These are phyloP conservation scores for Talaromyces sp. DNA, from an alignment of 2,329 filamentous ascomycete species.

Conservation along the genomic window DNA sequence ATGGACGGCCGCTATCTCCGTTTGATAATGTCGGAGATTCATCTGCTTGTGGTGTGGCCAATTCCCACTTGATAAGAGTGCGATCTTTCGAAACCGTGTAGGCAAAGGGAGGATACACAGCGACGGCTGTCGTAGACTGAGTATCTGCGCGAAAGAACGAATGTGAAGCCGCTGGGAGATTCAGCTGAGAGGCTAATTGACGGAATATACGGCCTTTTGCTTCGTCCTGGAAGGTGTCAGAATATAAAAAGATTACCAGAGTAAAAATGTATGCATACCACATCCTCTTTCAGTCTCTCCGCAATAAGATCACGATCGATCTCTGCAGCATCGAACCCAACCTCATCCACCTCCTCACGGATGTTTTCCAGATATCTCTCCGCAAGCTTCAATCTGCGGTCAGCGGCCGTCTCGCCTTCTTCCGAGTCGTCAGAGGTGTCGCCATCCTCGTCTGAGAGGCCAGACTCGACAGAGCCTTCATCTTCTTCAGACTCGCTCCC, in stretches of 20 bases:
- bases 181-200: constrained; percentile 67
- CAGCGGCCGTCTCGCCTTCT: constrained; percentile 76
- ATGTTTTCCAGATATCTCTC: constrained; percentile 92
- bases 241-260: neutral
- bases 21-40: constrained; percentile 47
- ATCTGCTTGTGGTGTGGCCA: constrained; percentile 47
- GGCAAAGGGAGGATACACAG: constrained; percentile 69
- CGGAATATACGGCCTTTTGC: constrained; percentile 85
- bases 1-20: constrained; percentile 57
- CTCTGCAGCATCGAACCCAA: constrained; percentile 88
- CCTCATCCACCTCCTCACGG: constrained; percentile 72
- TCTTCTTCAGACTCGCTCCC: constrained; percentile 66
- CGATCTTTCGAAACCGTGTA: constrained; percentile 88
- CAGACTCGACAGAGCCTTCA: constrained; percentile 46
- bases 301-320: constrained; percentile 91
- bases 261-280: constrained; percentile 48
- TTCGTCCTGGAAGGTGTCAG: constrained; percentile 55
- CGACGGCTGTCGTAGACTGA: constrained; percentile 71
- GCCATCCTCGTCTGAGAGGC: constrained; percentile 40
- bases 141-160: constrained; percentile 75
- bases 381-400: constrained; percentile 78
- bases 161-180: constrained; percentile 62
- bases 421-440: constrained; percentile 62
- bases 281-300: constrained; percentile 83
- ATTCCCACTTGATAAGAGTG: constrained; percentile 81